Evolutionary conservation across 345 rosid genomes (phyloP).

Genomic region (Atalantia buxifolia): DNA sequence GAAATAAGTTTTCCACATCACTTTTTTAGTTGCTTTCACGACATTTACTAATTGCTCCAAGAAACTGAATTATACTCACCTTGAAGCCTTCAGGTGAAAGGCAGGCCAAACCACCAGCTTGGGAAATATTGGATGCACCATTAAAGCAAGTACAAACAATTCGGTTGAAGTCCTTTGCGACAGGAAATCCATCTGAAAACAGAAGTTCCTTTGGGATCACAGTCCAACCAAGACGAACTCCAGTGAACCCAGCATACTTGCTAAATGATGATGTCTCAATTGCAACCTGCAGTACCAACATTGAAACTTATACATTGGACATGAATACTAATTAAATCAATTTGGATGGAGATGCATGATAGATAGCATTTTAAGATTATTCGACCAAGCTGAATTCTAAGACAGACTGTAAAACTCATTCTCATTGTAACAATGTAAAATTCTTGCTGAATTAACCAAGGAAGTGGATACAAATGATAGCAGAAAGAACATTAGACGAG

Average conservation of each 20-base stretch:
- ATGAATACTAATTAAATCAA: not conserved
- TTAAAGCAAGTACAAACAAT: constrained; percentile 86
- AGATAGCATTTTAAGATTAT: not conserved
- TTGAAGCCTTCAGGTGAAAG: constrained; percentile 79
- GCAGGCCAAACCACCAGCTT: constrained; percentile 95
- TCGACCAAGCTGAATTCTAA: not conserved
- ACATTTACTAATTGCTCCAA: not conserved
- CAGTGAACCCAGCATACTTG: constrained; percentile 96
- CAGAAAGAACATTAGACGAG: not conserved
- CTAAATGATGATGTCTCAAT: constrained; percentile 89
- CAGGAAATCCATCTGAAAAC: constrained; percentile 87
- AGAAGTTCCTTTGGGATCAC: constrained; percentile 80
- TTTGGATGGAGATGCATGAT: not conserved
- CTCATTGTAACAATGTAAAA: not conserved
- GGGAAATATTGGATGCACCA: constrained; percentile 86
- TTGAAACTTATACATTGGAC: constrained; percentile 1
- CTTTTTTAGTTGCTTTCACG: not conserved
- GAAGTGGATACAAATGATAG: not conserved
- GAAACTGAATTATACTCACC: constrained; percentile 11
- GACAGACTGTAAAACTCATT: not conserved
- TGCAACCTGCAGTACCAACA: constrained; percentile 58
- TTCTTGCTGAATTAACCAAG: not conserved
- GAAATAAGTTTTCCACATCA: not conserved
- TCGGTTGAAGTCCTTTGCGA: constrained; percentile 86
- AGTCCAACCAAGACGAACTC: constrained; percentile 97